Percentiles rank a stretch among this genome's conserved stretches.
Evolutionary conservation across 345 rosid genomes (phyloP).

Genomic region (Ricinus communis): DNA sequence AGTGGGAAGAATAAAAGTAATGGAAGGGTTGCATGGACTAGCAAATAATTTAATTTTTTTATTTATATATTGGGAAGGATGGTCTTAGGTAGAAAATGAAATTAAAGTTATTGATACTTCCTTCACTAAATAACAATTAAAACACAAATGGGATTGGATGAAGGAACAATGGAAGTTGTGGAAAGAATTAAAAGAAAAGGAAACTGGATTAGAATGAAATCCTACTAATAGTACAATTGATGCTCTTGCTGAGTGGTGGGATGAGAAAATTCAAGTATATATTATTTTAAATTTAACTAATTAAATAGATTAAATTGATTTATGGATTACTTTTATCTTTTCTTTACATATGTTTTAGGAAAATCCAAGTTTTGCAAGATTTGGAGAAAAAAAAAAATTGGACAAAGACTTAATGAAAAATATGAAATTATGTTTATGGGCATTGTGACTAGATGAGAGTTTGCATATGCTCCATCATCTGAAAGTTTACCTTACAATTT

Average conservation of each 20-base stretch:
- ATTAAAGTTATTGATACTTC: neutral
- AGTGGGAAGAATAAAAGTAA: too few relatives aligned
- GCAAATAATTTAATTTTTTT: too few relatives aligned
- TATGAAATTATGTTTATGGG: neutral
- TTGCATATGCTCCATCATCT: neutral
- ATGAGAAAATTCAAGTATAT: conserved; percentile 1
- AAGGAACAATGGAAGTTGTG: conserved; percentile 1
- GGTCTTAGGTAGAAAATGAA: neutral
- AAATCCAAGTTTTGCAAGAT: neutral
- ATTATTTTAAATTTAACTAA: neutral
- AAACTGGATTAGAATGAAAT: conserved; percentile 7
- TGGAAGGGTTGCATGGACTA: too few relatives aligned
- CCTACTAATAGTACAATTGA: neutral
- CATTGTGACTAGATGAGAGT: neutral
- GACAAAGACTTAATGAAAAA: neutral
- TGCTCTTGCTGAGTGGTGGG: conserved; percentile 4
- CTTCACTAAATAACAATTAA: neutral
- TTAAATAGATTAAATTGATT: neutral
- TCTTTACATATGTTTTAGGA: neutral
- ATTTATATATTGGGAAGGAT: too few relatives aligned
- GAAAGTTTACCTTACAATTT: neutral
- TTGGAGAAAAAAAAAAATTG: conserved; percentile 1
- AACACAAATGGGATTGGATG: conserved; percentile 11
- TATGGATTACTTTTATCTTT: too few relatives aligned
- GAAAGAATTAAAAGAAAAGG: neutral